Evolutionary conservation across 1,139 yeast species (phyloP), one percentile per base, ranked within the genome.

Genomic region (Candida smagusa): DNA sequence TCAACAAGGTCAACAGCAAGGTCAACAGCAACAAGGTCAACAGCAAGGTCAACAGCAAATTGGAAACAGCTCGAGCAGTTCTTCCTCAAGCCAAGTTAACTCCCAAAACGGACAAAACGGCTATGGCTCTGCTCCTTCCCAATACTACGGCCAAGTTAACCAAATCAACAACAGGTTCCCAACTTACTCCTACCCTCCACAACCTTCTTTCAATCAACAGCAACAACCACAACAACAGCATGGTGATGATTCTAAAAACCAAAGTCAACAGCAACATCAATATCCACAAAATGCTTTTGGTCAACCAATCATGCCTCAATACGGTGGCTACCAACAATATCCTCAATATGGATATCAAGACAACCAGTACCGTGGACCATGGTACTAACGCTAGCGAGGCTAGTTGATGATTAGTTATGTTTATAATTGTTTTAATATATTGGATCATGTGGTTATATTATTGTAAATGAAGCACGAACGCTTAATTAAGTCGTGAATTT

Each of bases 331-430:
- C 52, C 77, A 71, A 53, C 76, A 70, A 52, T 71, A 68, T 56
- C 75, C 75, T n/a, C 76, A 70, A 52, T 71, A 69, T 46, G 74
- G 72, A 44, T 71, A 68, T 55, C 76, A 70, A 52, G 75, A 69
- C 47, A 57, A 54, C 40, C 74, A 69, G 49, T 68, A 68, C 56
- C 68, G 61, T 39, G 59, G 43, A 12, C 50, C 48, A 34, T 49
- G 53, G 53, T 49, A 49, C 43, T 49, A 45, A 38, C 36, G 36
- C 36, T 34, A 34, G 36, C 23, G 28, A 28, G 38, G 22, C 33
- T 32, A 36, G 41, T 36, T 38, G 39, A 36, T 39, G 34, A 38
- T 26, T 39, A 36, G 42, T 39, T 33, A 39, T 38, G 41, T 39
- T 39, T 38, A 33, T 37, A 37, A 33, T 32, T 37, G 36, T 34